Conservation (phyloP, 2,329 filamentous ascomycete genomes). For the Scedosporium boydii region DNA sequence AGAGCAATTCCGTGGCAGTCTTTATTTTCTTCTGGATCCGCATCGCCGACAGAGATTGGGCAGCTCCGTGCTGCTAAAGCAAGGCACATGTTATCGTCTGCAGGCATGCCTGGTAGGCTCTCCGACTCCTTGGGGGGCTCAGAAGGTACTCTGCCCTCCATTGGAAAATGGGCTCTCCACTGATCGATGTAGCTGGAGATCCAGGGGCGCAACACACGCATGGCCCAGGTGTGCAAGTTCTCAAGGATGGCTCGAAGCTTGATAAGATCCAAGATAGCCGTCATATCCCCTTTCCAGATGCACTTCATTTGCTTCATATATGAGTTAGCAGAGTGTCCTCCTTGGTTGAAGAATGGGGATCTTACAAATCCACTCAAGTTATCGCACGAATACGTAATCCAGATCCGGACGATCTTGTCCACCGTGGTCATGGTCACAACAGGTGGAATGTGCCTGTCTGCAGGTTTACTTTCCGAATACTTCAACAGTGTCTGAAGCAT, state of each 20-base stretch:
- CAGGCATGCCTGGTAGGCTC: no score
- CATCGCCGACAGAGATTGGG: no score
- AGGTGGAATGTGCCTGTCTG: constrained; percentile 9
- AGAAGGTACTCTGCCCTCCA: background rate
- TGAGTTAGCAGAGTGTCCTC: background rate
- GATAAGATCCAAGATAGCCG: constrained; percentile 8
- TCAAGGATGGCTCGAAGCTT: constrained; percentile 11
- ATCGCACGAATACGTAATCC: constrained; percentile 10
- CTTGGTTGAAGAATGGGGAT: background rate
- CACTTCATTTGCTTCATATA: constrained; percentile 10
- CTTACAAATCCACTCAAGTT: constrained; percentile 7
- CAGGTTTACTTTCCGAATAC: constrained; percentile 5
- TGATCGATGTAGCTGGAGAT: constrained; percentile 12
- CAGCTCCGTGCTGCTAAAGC: no score
- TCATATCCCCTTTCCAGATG: constrained; percentile 12
- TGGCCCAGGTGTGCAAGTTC: constrained; percentile 12
- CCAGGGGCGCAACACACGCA: constrained; percentile 10
- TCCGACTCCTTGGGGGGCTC: background rate
- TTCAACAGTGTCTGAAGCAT: constrained; percentile 9
- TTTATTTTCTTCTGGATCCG: no score
- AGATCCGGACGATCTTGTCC: constrained; percentile 8
- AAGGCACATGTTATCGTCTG: no score
- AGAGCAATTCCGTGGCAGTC: background rate
- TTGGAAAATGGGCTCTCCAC: constrained; percentile 6
- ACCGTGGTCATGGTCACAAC: constrained; percentile 10